Base-by-base conservation (phyloP, 305 asterid species). In the Fraxinus angustifolia region DNA sequence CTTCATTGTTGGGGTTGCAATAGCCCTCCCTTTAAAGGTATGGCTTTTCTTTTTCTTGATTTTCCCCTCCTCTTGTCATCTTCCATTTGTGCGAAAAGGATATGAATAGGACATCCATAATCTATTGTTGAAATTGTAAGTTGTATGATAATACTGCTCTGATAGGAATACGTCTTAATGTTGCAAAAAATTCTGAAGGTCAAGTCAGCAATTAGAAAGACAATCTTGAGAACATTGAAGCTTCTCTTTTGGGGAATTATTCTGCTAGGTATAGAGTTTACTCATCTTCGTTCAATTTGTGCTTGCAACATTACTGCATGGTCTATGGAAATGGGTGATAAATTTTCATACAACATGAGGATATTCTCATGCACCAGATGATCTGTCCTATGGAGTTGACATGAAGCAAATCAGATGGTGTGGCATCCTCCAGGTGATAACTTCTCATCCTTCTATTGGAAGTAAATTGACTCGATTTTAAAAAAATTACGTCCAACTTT, bases 11-110 rank as follows among this genome's bases (percentile, higher is more conserved):
- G 98, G 98, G 4, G 98, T 91, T 8, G 94, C 98, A 30, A 91
- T 94, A 38, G 93, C 98, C 78, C 94, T 94, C 14, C 93, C 98
- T 68, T 88, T 94, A 48, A 94, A 94, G 95, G 98, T 90, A 87
- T 0, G 8, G n/a, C 65, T 40, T 78, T 68, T 53, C 48, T 62
- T 6, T 10, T 0, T 60, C 74, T 68, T 68, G 38, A 68, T 30
- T 68, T 11, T 67, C 2, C 19, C 38, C 17, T 35, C 19, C 74
- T 53, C 38, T 4, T 4, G 0, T 45, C 58, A 76, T 48, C 1
- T 45, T 42, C 17, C 14, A 5, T 26, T 14, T 42, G 26, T 0
- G 38, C 23, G 28, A 30, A 5, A 75, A 16, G 31, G 36, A 26
- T 56, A 8, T 45, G 60, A 14, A 75, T 34, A 26, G 26, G 35